These are phyloP conservation scores for Penicillium mononematosum DNA, from an alignment of 495 filamentous ascomycete genomes.

Conservation along the genomic window DNA sequence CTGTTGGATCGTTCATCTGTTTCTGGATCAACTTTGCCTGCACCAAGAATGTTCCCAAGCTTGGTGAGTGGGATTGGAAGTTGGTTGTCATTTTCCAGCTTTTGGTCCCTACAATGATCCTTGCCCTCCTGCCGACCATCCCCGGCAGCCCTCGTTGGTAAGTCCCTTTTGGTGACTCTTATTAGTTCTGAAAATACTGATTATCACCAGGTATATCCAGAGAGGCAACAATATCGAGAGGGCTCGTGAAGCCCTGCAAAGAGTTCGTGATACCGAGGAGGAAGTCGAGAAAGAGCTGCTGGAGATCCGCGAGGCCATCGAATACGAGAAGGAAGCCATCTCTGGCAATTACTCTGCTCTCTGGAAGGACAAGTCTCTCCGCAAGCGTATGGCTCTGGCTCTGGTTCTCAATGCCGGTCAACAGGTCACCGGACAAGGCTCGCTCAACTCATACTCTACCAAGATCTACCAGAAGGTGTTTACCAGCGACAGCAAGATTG, in stretches of 20 bases:
- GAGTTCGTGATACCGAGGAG: slow-evolving; percentile 55
- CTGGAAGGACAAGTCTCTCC: slow-evolving; percentile 60
- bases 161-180: not conserved
- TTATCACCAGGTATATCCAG: slow-evolving; percentile 46
- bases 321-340: slow-evolving; percentile 62
- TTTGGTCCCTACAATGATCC: slow-evolving; percentile 53
- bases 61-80: slow-evolving; percentile 63
- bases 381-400: slow-evolving; percentile 55
- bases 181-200: slow-evolving; percentile 1
- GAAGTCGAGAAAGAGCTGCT: slow-evolving; percentile 59
- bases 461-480: slow-evolving; percentile 67
- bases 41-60: slow-evolving; percentile 45
- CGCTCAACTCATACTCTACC: slow-evolving; percentile 62
- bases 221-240: slow-evolving; percentile 52
- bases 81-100: slow-evolving; percentile 64
- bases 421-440: slow-evolving; percentile 61
- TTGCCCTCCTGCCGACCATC: slow-evolving; percentile 52
- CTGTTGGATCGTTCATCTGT: slow-evolving; percentile 61
- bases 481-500: slow-evolving; percentile 50
- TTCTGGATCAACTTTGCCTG: slow-evolving; percentile 61
- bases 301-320: slow-evolving; percentile 57
- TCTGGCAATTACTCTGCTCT: slow-evolving; percentile 54
- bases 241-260: slow-evolving; percentile 48
- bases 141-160: slow-evolving; percentile 60
- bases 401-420: slow-evolving; percentile 60